These are phyloP conservation scores for Gonapodya prolifera DNA, from an alignment of 192 early-diverging fungal species.

Conservation along the genomic window DNA sequence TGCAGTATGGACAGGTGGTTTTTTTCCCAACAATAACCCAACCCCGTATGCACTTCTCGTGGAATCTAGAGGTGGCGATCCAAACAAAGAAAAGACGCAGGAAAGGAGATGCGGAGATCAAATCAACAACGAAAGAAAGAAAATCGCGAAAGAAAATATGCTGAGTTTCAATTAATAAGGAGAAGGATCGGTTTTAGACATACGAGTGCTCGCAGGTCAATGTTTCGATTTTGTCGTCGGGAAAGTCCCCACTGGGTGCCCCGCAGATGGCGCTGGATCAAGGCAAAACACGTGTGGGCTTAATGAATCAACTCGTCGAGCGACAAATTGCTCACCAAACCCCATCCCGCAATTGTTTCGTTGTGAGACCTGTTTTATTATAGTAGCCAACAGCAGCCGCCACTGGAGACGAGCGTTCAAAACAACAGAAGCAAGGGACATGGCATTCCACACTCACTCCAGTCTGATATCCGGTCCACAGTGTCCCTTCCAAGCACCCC, in stretches of 20 bases:
- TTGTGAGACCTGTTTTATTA: background rate
- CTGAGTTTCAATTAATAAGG: no score
- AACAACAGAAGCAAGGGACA: background rate
- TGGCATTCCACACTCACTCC: background rate
- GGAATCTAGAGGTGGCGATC: conserved; percentile 17
- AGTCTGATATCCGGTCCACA: background rate
- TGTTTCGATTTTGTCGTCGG: conserved; percentile 2
- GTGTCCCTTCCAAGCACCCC: background rate
- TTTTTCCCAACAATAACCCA: conserved; percentile 36
- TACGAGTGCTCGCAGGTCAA: background rate
- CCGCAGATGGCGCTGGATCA: background rate
- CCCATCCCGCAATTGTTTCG: background rate
- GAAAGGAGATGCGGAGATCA: no score
- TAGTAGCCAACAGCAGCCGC: conserved; percentile 1
- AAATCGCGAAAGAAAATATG: background rate
- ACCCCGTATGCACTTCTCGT: conserved; percentile 32
- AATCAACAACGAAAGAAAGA: background rate
- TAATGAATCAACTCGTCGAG: no score
- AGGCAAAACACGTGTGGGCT: no score
- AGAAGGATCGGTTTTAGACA: background rate
- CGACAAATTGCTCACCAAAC: background rate
- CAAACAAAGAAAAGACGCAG: no score
- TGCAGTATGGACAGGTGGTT: conserved; percentile 31
- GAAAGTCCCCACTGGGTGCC: background rate
- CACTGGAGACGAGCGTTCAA: background rate